Conservation (phyloP, 176 grass and related monocot genomes). For the maize (Zea mays) region DNA sequence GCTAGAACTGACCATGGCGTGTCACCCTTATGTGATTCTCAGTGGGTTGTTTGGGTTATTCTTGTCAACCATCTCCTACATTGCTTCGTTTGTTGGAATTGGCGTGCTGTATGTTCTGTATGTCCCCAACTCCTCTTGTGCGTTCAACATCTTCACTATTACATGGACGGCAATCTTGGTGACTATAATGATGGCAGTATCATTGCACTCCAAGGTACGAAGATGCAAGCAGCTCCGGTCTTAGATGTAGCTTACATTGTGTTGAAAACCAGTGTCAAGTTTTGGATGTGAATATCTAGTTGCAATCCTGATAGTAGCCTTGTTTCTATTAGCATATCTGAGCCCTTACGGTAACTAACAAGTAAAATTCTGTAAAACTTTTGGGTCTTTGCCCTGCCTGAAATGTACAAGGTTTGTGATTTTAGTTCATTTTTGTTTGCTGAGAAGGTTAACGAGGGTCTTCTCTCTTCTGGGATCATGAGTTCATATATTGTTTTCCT, state of each 20-base stretch:
- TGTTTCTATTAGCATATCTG: not conserved
- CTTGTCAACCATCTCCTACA: slow-evolving; percentile 73
- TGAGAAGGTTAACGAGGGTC: slow-evolving; percentile 69
- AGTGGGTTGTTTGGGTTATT: slow-evolving; percentile 79
- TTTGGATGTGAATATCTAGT: not conserved
- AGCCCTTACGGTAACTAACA: not conserved
- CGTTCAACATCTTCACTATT: slow-evolving; percentile 86
- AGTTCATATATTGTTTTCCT: slow-evolving; percentile 80
- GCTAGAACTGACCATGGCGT: not conserved
- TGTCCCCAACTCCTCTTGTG: slow-evolving; percentile 52
- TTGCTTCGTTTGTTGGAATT: slow-evolving; percentile 71
- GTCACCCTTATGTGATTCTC: slow-evolving; percentile 15
- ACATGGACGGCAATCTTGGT: slow-evolving; percentile 79
- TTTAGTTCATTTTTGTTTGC: slow-evolving; percentile 18
- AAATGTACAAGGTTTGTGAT: slow-evolving; percentile 10
- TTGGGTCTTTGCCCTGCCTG: not conserved
- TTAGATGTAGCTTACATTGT: not conserved
- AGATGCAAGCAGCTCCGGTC: not conserved
- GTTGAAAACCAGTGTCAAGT: not conserved
- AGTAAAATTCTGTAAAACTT: not conserved
- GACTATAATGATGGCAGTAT: slow-evolving; percentile 72
- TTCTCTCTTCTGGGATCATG: slow-evolving; percentile 95
- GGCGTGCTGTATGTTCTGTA: slow-evolving; percentile 65
- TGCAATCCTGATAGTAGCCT: not conserved
- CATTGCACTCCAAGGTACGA: slow-evolving; percentile 84